Base-by-base conservation (phyloP, 2,329 filamentous ascomycete genomes). In the Alternaria sp. region DNA sequence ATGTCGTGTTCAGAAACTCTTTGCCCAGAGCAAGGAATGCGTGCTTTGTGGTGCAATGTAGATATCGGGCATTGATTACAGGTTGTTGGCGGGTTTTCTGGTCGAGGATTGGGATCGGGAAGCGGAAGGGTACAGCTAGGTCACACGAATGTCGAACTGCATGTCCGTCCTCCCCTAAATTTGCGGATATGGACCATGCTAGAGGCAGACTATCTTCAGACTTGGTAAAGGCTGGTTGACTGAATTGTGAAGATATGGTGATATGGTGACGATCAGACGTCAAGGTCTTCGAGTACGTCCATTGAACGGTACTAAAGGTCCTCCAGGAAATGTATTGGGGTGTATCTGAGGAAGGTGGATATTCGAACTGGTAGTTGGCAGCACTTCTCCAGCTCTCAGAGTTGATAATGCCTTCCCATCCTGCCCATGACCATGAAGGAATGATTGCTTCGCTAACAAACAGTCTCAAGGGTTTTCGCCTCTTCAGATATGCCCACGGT, bases 351-450 rank as follows among this genome's bases (percentile, higher is more conserved):
- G 8, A 2, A 37, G 36, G 11, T 40, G 23, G 3, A 39, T 51
- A 5, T 23, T 60, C 56, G n/a, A 56, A 40, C n/a, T 61, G 26
- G 31, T 67, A 66, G 33, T 44, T 56, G 8, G 56, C 42, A 17
- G 65, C 61, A 33, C 62, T 66, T 40, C 62, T 46, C 62, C 62
- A 66, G 17, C 58, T 64, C 21, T 66, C 60, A 3, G 56, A 66
- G 11, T 65, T 54, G 14, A 67, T n/a, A 11, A 40, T 40, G 4
- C 62, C 52, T 26, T 36, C 36, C 61, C 61, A 63, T 5, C 60
- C 63, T 33, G 37, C 59, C 63, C 63, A 66, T 24, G 55, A 63
- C 63, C 63, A 63, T 2, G 58, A 59, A 4, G 63, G 61, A 21
- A 60, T 31, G 3, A 40, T 11, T 0, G 46, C 37, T 7, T 62